Percentiles rank a stretch among this genome's conserved stretches.
These are phyloP conservation scores for Cenchrus fungigraminus DNA, from an alignment of 176 grass and related monocot genomes.

Conservation along the genomic window DNA sequence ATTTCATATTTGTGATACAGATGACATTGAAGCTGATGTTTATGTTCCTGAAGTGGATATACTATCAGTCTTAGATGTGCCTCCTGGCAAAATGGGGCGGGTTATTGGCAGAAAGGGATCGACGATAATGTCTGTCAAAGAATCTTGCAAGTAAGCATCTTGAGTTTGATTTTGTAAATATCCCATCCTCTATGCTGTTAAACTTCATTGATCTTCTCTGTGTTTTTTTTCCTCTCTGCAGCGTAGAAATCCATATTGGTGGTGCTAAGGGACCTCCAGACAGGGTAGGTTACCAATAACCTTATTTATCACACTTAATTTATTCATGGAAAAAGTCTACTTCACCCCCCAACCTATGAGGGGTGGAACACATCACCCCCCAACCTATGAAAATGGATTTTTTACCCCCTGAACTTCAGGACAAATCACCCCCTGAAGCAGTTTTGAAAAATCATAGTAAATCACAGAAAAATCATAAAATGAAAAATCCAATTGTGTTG, in stretches of 20 bases:
- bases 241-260: slow-evolving; percentile 88
- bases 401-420: too few relatives aligned
- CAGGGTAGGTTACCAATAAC: slow-evolving; percentile 57
- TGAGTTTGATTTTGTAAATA: slow-evolving; percentile 20
- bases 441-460: too few relatives aligned
- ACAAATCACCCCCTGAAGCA: too few relatives aligned
- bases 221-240: slow-evolving; percentile 50
- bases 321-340: not conserved
- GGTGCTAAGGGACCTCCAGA: slow-evolving; percentile 90
- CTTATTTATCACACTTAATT: slow-evolving; percentile 11
- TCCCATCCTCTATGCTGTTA: slow-evolving; percentile 12
- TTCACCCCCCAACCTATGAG: too few relatives aligned
- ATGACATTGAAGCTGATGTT: slow-evolving; percentile 60
- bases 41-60: slow-evolving; percentile 74
- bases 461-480: too few relatives aligned
- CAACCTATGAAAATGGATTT: too few relatives aligned
- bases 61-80: slow-evolving; percentile 86
- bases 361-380: too few relatives aligned
- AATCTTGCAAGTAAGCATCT: slow-evolving; percentile 89
- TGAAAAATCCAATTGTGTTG: too few relatives aligned
- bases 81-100: slow-evolving; percentile 96
- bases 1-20: slow-evolving; percentile 47
- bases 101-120: slow-evolving; percentile 89
- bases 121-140: slow-evolving; percentile 80
- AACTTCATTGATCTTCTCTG: slow-evolving; percentile 30